Evolutionary conservation across 768 basidiomycete genomes (phyloP).

Genomic region (Naematelia aurantialba): DNA sequence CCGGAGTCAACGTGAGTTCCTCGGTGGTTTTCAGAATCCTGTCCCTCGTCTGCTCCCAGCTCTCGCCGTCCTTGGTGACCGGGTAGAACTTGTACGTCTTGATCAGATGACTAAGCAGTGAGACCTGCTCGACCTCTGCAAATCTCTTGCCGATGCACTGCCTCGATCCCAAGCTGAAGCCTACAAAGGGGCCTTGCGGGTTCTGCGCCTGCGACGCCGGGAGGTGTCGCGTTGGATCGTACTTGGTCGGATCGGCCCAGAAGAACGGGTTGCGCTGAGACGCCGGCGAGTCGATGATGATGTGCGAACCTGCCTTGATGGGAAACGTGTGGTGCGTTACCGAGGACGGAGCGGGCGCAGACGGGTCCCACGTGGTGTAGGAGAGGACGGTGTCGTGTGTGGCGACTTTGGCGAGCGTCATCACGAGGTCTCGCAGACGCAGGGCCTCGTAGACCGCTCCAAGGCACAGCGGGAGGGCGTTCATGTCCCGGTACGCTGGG

Average conservation of each 20-base stretch:
- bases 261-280: conserved; percentile 18
- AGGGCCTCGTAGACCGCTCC: conserved; percentile 23
- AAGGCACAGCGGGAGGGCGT: conserved; percentile 16
- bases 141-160: conserved; percentile 32
- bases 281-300: conserved; percentile 29
- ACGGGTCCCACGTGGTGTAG: conserved; percentile 29
- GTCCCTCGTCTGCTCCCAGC: conserved; percentile 18
- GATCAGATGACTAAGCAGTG: conserved; percentile 17
- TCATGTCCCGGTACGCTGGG: conserved; percentile 26
- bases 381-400: conserved; percentile 18
- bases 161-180: conserved; percentile 22
- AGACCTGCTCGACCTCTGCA: conserved; percentile 31
- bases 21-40: conserved; percentile 26
- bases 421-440: conserved; percentile 30
- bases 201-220: too few species aligned
- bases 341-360: conserved; percentile 3
- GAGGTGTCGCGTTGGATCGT: conserved; percentile 20
- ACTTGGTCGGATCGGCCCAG: conserved; percentile 15
- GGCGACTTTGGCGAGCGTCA: conserved; percentile 23
- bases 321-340: conserved; percentile 11
- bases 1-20: conserved; percentile 31
- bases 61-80: conserved; percentile 16
- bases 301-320: conserved; percentile 25
- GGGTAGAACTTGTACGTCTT: conserved; percentile 17
- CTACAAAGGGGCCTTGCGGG: conserved; percentile 8